Conservation (phyloP, 306 rosid genomes). For the Prunus dulcis region DNA sequence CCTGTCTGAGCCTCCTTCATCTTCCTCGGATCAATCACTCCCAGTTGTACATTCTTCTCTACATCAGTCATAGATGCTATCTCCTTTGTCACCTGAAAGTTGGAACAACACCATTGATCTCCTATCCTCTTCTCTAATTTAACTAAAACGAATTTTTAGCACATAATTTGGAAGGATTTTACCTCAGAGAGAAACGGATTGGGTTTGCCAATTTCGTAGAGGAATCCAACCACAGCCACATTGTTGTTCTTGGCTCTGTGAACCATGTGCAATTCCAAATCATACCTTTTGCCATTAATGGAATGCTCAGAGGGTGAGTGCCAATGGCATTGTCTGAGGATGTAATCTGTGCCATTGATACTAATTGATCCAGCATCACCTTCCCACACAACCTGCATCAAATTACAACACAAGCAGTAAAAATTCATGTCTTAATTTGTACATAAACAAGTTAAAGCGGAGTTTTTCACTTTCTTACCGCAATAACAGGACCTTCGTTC, state of each 20-base stretch:
- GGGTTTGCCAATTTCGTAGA: conserved; percentile 52
- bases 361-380: conserved; percentile 52
- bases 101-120: not conserved
- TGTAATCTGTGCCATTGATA: conserved; percentile 52
- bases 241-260: conserved; percentile 35
- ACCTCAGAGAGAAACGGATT: conserved; percentile 55
- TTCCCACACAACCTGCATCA: conserved; percentile 47
- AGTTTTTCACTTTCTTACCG: conserved; percentile 1
- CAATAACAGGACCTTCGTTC: conserved; percentile 22
- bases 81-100: conserved; percentile 41
- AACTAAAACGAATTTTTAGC: not conserved
- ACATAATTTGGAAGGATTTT: not conserved
- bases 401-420: not conserved
- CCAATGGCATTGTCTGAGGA: conserved; percentile 67
- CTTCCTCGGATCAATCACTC: conserved; percentile 49
- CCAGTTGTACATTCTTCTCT: conserved; percentile 29
- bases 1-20: conserved; percentile 30
- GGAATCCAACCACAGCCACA: conserved; percentile 49
- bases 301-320: conserved; percentile 82
- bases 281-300: conserved; percentile 62
- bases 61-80: conserved; percentile 28
- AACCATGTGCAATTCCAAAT: conserved; percentile 74
- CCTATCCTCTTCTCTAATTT: not conserved
- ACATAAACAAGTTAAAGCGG: not conserved
- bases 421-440: not conserved